Conservation (phyloP, 345 rosid genomes). For the Streptanthus diversifolius region DNA sequence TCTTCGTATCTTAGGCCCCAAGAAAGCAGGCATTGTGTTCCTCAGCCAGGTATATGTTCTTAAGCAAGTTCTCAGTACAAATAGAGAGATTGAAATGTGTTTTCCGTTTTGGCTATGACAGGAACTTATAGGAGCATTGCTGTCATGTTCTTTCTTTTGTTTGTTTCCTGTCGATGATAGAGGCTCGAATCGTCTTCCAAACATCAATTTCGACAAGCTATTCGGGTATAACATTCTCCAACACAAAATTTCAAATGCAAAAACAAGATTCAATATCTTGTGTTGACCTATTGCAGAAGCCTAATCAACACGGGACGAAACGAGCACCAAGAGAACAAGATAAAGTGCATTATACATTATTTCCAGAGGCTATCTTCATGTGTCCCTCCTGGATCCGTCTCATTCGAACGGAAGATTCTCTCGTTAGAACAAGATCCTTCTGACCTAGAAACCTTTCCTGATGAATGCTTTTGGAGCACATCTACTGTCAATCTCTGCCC, state of each 20-base stretch:
- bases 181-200: constrained; percentile 54
- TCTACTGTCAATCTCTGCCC: constrained; percentile 54
- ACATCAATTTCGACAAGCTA: constrained; percentile 67
- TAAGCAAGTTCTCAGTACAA: neutral
- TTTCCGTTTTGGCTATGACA: neutral
- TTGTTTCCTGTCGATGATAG: constrained; percentile 56
- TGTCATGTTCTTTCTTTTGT: constrained; percentile 77
- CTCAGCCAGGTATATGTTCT: constrained; percentile 55
- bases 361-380: constrained; percentile 59
- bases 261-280: neutral
- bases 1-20: constrained; percentile 55
- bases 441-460: constrained; percentile 41
- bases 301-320: constrained; percentile 40
- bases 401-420: constrained; percentile 80
- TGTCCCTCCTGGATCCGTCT: constrained; percentile 63
- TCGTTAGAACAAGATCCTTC: constrained; percentile 33
- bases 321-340: constrained; percentile 55
- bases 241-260: neutral
- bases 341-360: constrained; percentile 68
- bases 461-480: constrained; percentile 54
- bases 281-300: constrained; percentile 43
- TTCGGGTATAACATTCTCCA: constrained; percentile 53
- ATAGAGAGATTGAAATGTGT: neutral
- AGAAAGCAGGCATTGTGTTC: constrained; percentile 63
- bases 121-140: constrained; percentile 80